Evolutionary conservation across 129 eudicot genomes (phyloP).

Genomic region (Erigeron canadensis): DNA sequence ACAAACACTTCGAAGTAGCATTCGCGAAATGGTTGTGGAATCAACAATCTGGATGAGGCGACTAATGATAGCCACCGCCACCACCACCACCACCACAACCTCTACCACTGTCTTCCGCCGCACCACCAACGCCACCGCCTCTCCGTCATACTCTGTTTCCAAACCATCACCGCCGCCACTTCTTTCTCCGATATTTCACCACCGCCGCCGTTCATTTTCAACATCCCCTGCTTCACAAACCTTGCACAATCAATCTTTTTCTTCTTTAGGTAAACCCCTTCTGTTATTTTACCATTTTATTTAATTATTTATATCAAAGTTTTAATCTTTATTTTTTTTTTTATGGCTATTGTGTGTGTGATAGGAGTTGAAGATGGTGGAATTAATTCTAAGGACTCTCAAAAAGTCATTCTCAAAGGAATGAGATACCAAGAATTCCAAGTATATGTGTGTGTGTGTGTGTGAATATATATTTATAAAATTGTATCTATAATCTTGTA

Average conservation of each 20-base stretch:
- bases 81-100: slow-evolving; percentile 1
- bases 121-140: slow-evolving; percentile 27
- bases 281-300: not conserved
- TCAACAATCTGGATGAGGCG: slow-evolving; percentile 34
- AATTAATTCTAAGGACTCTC: slow-evolving; percentile 23
- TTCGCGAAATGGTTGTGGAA: too few relatives aligned
- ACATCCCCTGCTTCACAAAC: slow-evolving; percentile 23
- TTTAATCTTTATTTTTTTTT: not conserved
- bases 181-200: slow-evolving; percentile 12
- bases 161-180: slow-evolving; percentile 11
- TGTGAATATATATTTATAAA: not conserved
- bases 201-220: slow-evolving; percentile 38
- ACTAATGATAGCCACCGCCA: slow-evolving; percentile 29
- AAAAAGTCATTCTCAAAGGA: slow-evolving; percentile 61
- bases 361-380: slow-evolving; percentile 42
- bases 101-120: slow-evolving; percentile 29
- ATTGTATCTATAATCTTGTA: not conserved
- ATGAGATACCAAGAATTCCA: slow-evolving; percentile 64
- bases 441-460: slow-evolving; percentile 27
- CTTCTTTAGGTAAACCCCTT: slow-evolving; percentile 26
- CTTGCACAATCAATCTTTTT: slow-evolving; percentile 10
- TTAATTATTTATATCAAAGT: not conserved
- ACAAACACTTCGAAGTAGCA: too few relatives aligned
- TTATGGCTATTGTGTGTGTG: not conserved
- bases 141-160: slow-evolving; percentile 11